phyloP scores from a whole-genome alignment of 129 eudicot genomes.

The Sambucus nigra region DNA sequence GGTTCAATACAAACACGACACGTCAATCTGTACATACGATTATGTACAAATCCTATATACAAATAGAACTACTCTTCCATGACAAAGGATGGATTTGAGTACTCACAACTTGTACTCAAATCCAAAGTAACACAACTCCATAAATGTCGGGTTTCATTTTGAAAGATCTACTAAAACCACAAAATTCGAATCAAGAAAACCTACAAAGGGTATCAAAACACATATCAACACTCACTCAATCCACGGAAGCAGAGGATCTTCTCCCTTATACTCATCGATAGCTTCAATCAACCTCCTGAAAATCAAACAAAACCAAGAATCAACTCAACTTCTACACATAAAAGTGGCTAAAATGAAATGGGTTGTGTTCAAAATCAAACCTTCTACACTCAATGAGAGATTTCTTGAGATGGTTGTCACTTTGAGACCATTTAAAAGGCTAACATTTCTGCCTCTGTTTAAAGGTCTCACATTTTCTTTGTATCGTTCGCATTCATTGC shows the following conservation, averaged over 20 bases:
- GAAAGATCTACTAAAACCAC: too few relatives aligned
- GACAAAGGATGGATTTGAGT: too few relatives aligned
- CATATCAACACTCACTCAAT: slow-evolving; percentile 66
- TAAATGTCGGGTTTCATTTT: background rate
- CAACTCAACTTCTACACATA: background rate
- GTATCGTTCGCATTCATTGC: slow-evolving; percentile 79
- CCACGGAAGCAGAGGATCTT: slow-evolving; percentile 91
- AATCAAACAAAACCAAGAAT: background rate
- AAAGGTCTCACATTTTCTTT: slow-evolving; percentile 88
- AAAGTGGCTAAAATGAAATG: background rate
- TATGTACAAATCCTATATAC: too few relatives aligned
- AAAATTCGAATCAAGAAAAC: background rate
- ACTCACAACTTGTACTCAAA: too few relatives aligned
- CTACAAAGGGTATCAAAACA: background rate
- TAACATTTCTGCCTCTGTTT: slow-evolving; percentile 79
- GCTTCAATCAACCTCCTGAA: slow-evolving; percentile 59
- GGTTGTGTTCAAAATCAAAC: slow-evolving; percentile 13
- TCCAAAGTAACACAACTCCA: background rate
- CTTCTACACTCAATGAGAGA: slow-evolving; percentile 44
- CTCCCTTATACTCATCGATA: slow-evolving; percentile 69
- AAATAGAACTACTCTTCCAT: too few relatives aligned
- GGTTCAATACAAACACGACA: too few relatives aligned
- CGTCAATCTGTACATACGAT: too few relatives aligned
- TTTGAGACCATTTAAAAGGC: slow-evolving; percentile 61
- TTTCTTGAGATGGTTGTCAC: slow-evolving; percentile 39